A percentile compares a stretch with the other conserved stretches of the same genome.
Conservation (phyloP, 108 stramenopile species). For the Cyclostephanos tholiformis region DNA sequence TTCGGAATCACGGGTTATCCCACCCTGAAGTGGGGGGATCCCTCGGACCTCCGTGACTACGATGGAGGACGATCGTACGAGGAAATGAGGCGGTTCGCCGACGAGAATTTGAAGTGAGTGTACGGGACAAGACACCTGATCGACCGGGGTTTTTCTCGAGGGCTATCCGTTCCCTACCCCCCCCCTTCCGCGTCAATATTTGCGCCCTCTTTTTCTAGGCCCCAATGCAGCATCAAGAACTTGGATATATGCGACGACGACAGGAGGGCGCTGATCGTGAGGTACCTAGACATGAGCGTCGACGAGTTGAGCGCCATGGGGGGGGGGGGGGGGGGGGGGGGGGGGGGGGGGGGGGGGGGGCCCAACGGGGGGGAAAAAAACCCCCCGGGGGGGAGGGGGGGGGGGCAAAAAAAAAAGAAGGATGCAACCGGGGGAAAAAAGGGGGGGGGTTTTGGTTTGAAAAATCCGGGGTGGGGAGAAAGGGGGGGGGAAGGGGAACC, state of each 20-base stretch:
- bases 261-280: slow-evolving; percentile 59
- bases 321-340: slow-evolving; percentile 50
- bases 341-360: slow-evolving; percentile 63
- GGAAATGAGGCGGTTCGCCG: slow-evolving; percentile 67
- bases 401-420: slow-evolving; percentile 63
- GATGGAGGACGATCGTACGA: slow-evolving; percentile 74
- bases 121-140: not conserved
- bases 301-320: slow-evolving; percentile 58
- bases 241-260: slow-evolving; percentile 68
- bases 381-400: slow-evolving; percentile 63
- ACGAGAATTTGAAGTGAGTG: slow-evolving; percentile 61
- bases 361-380: slow-evolving; percentile 56
- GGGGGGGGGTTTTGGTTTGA: slow-evolving; percentile 77
- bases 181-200: not conserved
- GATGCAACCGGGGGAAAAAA: slow-evolving; percentile 67
- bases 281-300: slow-evolving; percentile 50
- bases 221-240: slow-evolving; percentile 55
- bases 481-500: too few relatives aligned
- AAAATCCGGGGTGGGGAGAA: slow-evolving; percentile 75
- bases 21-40: slow-evolving; percentile 79
- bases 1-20: too few relatives aligned
- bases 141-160: not conserved
- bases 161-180: too few relatives aligned
- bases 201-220: slow-evolving; percentile 17
- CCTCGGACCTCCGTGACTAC: slow-evolving; percentile 63